Percentiles rank a stretch among this genome's conserved stretches.
Evolutionary conservation across 1,284 basidiomycete genomes (phyloP).

Genomic region (Erythrobasidium hasegawianum): DNA sequence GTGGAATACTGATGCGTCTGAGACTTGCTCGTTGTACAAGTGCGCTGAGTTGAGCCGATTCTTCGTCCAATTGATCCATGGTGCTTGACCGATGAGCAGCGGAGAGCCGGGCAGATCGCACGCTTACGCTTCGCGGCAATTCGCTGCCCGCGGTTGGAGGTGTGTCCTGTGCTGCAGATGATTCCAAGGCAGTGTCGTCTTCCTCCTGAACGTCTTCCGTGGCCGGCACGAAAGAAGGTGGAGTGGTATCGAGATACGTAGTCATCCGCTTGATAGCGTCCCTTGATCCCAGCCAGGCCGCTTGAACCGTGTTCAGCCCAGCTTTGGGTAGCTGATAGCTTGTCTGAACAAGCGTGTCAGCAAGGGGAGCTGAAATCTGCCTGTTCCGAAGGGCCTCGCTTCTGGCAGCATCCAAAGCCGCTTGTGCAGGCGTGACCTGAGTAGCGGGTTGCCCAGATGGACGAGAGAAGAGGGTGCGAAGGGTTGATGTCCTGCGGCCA

Average conservation of each 20-base stretch:
- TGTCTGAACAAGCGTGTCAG: conserved; percentile 23
- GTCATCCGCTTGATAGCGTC: conserved; percentile 22
- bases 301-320: conserved; percentile 28
- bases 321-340: conserved; percentile 26
- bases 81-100: conserved; percentile 3
- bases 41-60: conserved; percentile 23
- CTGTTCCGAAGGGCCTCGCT: conserved; percentile 23
- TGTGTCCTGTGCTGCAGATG: too few species aligned
- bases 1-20: conserved; percentile 7
- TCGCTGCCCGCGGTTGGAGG: too few species aligned
- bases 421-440: conserved; percentile 6
- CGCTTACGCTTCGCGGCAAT: background rate
- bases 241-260: conserved; percentile 26
- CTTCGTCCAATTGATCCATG: conserved; percentile 18
- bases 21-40: conserved; percentile 23
- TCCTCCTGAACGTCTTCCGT: conserved; percentile 6
- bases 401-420: conserved; percentile 3
- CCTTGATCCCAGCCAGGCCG: conserved; percentile 21
- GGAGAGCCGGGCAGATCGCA: too few species aligned
- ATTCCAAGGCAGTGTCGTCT: too few species aligned
- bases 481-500: background rate
- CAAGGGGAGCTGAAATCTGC: conserved; percentile 26
- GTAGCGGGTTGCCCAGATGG: conserved; percentile 6
- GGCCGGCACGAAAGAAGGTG: conserved; percentile 15
- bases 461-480: conserved; percentile 2